Evolutionary conservation across 1,284 basidiomycete species (phyloP).

Genomic region (Cryptococcus deneoformans): DNA sequence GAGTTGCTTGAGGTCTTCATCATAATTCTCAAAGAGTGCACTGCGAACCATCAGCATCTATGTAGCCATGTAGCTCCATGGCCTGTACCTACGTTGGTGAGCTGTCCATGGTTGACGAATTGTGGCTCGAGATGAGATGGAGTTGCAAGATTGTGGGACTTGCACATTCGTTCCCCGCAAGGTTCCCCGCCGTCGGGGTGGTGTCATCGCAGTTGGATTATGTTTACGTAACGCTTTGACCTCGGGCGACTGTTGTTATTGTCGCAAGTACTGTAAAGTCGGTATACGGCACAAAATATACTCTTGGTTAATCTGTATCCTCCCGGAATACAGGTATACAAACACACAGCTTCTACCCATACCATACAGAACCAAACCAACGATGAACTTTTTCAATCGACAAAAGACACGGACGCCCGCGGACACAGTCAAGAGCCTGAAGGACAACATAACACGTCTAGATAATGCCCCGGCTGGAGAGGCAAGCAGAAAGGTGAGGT

Average conservation of each 20-base stretch:
- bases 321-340: background rate
- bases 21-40: conserved; percentile 51
- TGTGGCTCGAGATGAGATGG: background rate
- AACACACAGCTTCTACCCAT: too few relatives aligned
- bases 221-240: background rate
- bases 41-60: conserved; percentile 16
- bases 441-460: conserved; percentile 72
- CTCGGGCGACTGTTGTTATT: too few relatives aligned
- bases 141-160: background rate
- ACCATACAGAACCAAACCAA: background rate
- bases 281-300: background rate
- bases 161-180: background rate
- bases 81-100: conserved; percentile 44
- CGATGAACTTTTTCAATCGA: conserved; percentile 94
- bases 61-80: background rate
- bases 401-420: conserved; percentile 73
- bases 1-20: conserved; percentile 49
- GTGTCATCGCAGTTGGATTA: background rate
- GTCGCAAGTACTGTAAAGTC: background rate
- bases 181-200: too few relatives aligned
- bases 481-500: conserved; percentile 68
- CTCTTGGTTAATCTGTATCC: background rate
- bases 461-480: conserved; percentile 67
- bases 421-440: conserved; percentile 74
- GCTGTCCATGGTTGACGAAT: conserved; percentile 40